phyloP scores from a whole-genome alignment of 129 eudicot genomes.

The Flaveria bidentis region DNA sequence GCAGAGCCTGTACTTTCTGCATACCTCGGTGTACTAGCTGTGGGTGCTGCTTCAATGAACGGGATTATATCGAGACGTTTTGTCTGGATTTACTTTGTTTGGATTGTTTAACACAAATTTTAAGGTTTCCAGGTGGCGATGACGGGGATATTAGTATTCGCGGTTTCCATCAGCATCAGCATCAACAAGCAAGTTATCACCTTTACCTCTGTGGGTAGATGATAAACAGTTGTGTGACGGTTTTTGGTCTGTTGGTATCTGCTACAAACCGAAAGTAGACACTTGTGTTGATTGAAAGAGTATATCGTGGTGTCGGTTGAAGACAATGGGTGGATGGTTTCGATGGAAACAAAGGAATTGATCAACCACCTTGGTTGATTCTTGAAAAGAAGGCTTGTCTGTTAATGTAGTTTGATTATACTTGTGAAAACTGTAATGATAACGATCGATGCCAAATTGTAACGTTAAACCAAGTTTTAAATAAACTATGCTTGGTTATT shows the following conservation, averaged over 20 bases:
- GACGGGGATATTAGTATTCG: constrained; percentile 24
- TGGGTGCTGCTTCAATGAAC: constrained; percentile 57
- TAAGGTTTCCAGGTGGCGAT: constrained; percentile 36
- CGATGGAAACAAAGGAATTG: neutral
- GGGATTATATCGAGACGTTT: constrained; percentile 58
- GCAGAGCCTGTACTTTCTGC: constrained; percentile 68
- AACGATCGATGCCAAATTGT: neutral
- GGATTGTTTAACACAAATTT: constrained; percentile 39
- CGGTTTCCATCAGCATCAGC: constrained; percentile 32
- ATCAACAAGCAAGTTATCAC: constrained; percentile 44
- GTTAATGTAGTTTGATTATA: neutral
- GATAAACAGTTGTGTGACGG: neutral
- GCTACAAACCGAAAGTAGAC: constrained; percentile 20
- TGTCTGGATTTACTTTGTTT: constrained; percentile 46
- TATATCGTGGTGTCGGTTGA: constrained; percentile 14
- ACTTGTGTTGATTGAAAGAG: neutral
- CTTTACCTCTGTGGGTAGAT: constrained; percentile 49
- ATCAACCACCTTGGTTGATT: neutral
- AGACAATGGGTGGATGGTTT: constrained; percentile 3
- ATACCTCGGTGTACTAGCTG: constrained; percentile 57
- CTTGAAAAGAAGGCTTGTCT: neutral
- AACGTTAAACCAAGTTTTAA: neutral
- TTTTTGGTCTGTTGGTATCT: constrained; percentile 12
- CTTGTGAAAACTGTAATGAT: neutral
- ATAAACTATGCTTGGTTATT: neutral